Base-by-base conservation (phyloP, 768 basidiomycete species). In the Serendipita sp. region DNA sequence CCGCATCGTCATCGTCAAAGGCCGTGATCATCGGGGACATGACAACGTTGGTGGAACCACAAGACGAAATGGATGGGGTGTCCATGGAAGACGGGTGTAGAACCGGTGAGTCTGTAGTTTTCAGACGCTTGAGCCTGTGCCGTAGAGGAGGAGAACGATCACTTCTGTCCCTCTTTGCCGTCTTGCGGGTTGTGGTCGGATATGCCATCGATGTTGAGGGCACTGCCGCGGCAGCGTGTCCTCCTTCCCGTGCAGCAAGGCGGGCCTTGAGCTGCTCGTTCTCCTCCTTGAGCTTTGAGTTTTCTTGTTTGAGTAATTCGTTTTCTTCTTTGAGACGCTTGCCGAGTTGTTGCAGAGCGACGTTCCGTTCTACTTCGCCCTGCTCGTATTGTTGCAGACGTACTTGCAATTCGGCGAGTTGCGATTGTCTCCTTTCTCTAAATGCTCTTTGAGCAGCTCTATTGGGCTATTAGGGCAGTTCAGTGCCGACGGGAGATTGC, bases 361-460 rank as follows among this genome's bases (percentile, higher is more conserved):
- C 82, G 69, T 87, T 90, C 62, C 88, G 83, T 71, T 92, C 87
- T 28, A 90, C 83, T 70, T 92, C 90, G n/a, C 90, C 90, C 70
- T 89, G 87, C 70, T 93, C 90, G 68, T 90, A 92, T 20, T 81
- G 81, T 65, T 87, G 84, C 60, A 93, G 77, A 51, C 89, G 86
- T 58, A 89, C 85, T 73, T 93, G 90, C 38, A 93, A 79, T 65
- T 91, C 90, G 7, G 87, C 83, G 38, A 93, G 84, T 69, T 91
- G 90, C 3, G 86, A 83, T 70, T 92, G 89, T 73, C 89, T 92
- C 64, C 90, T 82, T 69, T 92, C 90, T 53, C 90, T 81, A 73
- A 93, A 92, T 13, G 90, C 90, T 41, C 90, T 85, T 70, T 93
- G 90, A 13, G 90, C 90, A 31, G 86, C 88, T 69, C 90, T 90